A percentile compares a stretch with the other conserved stretches of the same genome.
These are phyloP conservation scores for Cetradonia linearis DNA, from an alignment of 495 filamentous ascomycete genomes.

Conservation along the genomic window DNA sequence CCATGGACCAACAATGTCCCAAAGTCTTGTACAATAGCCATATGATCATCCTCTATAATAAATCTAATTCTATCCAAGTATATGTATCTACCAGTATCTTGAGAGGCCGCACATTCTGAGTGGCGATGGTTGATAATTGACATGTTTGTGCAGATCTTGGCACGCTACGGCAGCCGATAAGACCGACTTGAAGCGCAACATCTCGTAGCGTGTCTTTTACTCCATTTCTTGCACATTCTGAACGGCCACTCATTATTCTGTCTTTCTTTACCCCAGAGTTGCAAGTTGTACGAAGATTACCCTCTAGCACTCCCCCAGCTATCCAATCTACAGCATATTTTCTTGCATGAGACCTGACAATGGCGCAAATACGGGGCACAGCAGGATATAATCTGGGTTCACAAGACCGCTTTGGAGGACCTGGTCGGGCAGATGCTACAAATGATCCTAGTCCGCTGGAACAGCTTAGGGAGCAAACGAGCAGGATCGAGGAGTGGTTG, in stretches of 20 bases:
- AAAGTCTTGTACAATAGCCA: not conserved
- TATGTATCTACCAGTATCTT: not conserved
- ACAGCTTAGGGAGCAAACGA: constrained; percentile 84
- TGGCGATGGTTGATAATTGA: not conserved
- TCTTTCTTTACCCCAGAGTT: not conserved
- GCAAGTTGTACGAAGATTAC: not conserved
- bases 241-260: not conserved
- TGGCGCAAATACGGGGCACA: constrained; percentile 95
- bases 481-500: constrained; percentile 93
- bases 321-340: not conserved
- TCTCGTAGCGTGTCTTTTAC: constrained; percentile 21
- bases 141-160: constrained; percentile 1
- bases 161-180: constrained; percentile 10
- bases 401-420: constrained; percentile 61
- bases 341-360: constrained; percentile 34
- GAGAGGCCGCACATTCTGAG: not conserved
- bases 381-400: constrained; percentile 89
- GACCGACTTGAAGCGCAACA: constrained; percentile 7
- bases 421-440: constrained; percentile 49
- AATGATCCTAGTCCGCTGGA: constrained; percentile 82
- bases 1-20: not conserved
- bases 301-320: not conserved
- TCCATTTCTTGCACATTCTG: not conserved
- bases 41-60: too few relatives aligned
- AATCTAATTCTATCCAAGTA: not conserved